Conservation (phyloP, 495 filamentous ascomycete genomes). For the Neurospora cerealis region DNA sequence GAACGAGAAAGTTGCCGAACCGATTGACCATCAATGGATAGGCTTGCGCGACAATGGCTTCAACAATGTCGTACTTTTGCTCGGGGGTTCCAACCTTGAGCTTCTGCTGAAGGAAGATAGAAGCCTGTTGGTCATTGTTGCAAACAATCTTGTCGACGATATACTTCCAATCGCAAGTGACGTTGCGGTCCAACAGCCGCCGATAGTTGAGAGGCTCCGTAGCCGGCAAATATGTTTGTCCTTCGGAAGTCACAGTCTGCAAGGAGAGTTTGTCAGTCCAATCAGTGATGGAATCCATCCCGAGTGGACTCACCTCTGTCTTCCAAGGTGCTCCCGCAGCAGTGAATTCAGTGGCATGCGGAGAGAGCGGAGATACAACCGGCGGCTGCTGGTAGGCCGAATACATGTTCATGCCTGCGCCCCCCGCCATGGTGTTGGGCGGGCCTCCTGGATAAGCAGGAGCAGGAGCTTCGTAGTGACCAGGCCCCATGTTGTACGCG, state of each 20-base stretch:
- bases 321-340: constrained; percentile 37
- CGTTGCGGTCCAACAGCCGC: constrained; percentile 86
- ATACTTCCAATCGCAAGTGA: constrained; percentile 98
- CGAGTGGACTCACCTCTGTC: constrained; percentile 36
- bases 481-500: constrained; percentile 15
- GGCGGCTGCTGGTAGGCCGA: constrained; percentile 59
- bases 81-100: constrained; percentile 92
- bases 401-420: constrained; percentile 40
- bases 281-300: not conserved
- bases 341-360: constrained; percentile 75
- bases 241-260: constrained; percentile 40
- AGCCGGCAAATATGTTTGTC: constrained; percentile 73
- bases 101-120: constrained; percentile 97
- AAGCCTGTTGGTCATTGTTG: constrained; percentile 98
- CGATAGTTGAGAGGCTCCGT: constrained; percentile 93
- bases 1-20: constrained; percentile 96
- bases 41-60: constrained; percentile 90
- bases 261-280: constrained; percentile 6
- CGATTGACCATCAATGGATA: constrained; percentile 97
- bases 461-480: constrained; percentile 25
- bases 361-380: constrained; percentile 72
- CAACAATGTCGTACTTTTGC: constrained; percentile 94
- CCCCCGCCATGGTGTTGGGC: constrained; percentile 16
- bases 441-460: constrained; percentile 18
- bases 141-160: constrained; percentile 99